Percentiles rank a stretch among this genome's conserved stretches.
Evolutionary conservation across 1,284 basidiomycete species (phyloP).

Genomic region (Bondarzewia mesenterica): DNA sequence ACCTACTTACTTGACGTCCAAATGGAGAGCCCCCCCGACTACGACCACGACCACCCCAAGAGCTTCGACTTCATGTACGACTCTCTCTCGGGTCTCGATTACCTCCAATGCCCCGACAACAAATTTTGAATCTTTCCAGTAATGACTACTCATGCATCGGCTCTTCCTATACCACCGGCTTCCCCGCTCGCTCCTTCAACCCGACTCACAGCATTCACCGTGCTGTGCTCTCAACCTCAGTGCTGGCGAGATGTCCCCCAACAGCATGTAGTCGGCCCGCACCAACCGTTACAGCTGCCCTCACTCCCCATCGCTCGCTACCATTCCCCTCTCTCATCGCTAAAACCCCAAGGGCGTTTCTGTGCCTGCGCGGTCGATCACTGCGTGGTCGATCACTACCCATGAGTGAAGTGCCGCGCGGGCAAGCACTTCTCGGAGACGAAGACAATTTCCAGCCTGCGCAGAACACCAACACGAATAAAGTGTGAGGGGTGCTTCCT

Average conservation of each 20-base stretch:
- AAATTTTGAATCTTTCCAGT: slow-evolving; percentile 44
- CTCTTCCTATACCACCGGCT: slow-evolving; percentile 38
- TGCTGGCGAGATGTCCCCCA: slow-evolving; percentile 61
- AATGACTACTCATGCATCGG: slow-evolving; percentile 60
- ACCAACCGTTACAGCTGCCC: slow-evolving; percentile 60
- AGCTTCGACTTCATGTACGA: slow-evolving; percentile 46
- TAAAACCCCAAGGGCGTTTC: slow-evolving; percentile 61
- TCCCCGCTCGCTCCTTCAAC: slow-evolving; percentile 59
- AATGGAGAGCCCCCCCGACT: slow-evolving; percentile 45
- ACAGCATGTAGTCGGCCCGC: slow-evolving; percentile 53
- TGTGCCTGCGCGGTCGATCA: slow-evolving; percentile 30
- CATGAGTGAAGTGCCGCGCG: slow-evolving; percentile 38
- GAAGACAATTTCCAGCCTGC: slow-evolving; percentile 59
- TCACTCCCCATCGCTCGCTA: slow-evolving; percentile 49
- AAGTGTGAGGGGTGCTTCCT: slow-evolving; percentile 35
- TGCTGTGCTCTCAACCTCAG: slow-evolving; percentile 58
- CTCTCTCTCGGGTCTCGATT: slow-evolving; percentile 45
- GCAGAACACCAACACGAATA: slow-evolving; percentile 28
- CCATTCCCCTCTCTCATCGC: slow-evolving; percentile 62
- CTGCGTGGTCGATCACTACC: slow-evolving; percentile 14
- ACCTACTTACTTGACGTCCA: too few species aligned
- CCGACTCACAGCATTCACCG: slow-evolving; percentile 64
- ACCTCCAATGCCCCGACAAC: slow-evolving; percentile 42
- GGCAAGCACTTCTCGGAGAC: slow-evolving; percentile 47
- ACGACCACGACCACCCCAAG: slow-evolving; percentile 41